Conservation (phyloP, 2,329 filamentous ascomycete species). For the Trichoderma simmonsii region DNA sequence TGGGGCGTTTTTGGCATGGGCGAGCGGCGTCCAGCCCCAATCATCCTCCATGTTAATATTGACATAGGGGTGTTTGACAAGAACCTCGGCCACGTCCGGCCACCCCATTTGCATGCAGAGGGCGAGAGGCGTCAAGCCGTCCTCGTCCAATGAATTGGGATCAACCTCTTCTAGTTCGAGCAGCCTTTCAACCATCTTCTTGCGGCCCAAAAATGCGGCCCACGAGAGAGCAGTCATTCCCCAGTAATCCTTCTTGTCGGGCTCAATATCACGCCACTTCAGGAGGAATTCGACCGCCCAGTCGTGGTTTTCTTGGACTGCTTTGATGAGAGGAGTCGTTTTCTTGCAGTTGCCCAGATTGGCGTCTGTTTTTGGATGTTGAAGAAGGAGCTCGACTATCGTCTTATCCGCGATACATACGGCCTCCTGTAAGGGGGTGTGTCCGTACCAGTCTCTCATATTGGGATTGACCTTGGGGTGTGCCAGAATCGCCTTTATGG, state of each 20-base stretch:
- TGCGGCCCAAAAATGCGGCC: slow-evolving; percentile 7
- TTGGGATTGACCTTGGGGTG: background rate
- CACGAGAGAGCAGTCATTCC: slow-evolving; percentile 12
- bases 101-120: background rate
- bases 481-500: background rate
- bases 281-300: background rate
- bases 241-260: slow-evolving; percentile 6
- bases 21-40: background rate
- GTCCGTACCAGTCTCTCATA: background rate
- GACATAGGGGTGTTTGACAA: background rate
- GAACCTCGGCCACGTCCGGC: background rate
- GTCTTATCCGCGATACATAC: background rate
- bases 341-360: background rate
- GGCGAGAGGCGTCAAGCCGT: slow-evolving; percentile 3
- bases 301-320: background rate
- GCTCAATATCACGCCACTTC: background rate
- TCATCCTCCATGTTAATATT: background rate
- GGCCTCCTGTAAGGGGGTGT: background rate
- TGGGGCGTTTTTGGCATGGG: background rate
- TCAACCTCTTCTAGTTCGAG: background rate
- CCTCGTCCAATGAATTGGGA: background rate
- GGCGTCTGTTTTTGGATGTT: background rate
- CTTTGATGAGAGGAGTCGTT: background rate
- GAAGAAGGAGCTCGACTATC: background rate
- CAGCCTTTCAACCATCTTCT: background rate